Evolutionary conservation across 192 early-diverging fungal species (phyloP).

Genomic region (Umbelopsis sp.): DNA sequence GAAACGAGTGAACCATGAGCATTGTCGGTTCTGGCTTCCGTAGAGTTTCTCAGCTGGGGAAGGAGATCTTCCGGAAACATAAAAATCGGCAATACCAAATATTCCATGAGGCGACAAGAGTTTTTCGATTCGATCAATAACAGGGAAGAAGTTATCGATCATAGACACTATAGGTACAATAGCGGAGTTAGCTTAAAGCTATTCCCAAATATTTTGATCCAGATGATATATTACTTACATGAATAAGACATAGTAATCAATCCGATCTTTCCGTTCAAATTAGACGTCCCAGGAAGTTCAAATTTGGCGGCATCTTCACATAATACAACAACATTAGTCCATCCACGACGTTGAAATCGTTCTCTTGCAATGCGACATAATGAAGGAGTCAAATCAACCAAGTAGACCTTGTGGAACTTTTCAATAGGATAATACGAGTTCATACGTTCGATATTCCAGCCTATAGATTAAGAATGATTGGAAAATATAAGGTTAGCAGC

Average conservation of each 20-base stretch:
- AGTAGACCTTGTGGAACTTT: constrained; percentile 76
- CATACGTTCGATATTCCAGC: constrained; percentile 81
- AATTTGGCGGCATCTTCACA: constrained; percentile 80
- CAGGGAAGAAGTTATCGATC: constrained; percentile 74
- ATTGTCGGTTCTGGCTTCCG: constrained; percentile 61
- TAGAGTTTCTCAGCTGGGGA: constrained; percentile 44
- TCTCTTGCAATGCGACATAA: constrained; percentile 77
- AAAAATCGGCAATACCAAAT: constrained; percentile 82
- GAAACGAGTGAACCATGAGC: constrained; percentile 76
- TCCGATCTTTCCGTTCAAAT: constrained; percentile 65
- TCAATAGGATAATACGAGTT: constrained; percentile 69
- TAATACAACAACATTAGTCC: constrained; percentile 78
- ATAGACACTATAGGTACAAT: constrained; percentile 60
- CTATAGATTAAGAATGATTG: constrained; percentile 19
- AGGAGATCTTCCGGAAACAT: constrained; percentile 56
- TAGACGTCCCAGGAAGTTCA: constrained; percentile 59
- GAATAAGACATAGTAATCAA: constrained; percentile 89
- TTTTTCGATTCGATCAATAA: constrained; percentile 66
- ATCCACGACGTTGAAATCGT: constrained; percentile 74
- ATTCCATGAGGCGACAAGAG: constrained; percentile 68
- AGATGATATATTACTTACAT: constrained; percentile 20
- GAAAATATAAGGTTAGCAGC: background rate
- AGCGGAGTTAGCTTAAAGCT: background rate
- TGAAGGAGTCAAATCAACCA: constrained; percentile 83
- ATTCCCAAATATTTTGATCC: background rate